A percentile compares a stretch with the other conserved stretches of the same genome.
These are phyloP conservation scores for Ustilago loliicola DNA, from an alignment of 1,284 basidiomycete genomes.

Conservation along the genomic window DNA sequence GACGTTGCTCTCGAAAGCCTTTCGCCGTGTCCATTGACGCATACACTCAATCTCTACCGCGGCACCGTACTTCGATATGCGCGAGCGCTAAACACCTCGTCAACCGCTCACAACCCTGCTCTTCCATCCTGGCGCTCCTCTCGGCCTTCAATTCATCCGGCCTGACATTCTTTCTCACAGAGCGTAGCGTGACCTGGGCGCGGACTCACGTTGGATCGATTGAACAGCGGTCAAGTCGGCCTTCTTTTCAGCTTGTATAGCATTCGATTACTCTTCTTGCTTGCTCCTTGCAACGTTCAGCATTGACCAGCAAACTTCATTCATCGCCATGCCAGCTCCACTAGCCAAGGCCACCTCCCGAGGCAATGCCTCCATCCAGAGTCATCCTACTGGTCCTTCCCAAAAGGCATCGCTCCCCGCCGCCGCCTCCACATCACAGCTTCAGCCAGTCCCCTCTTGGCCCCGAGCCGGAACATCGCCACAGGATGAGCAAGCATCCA, in stretches of 20 bases:
- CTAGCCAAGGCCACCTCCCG: constrained; percentile 42
- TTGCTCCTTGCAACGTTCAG: neutral
- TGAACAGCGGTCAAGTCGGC: neutral
- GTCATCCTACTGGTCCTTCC: constrained; percentile 27
- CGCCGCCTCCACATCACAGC: constrained; percentile 44
- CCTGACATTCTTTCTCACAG: constrained; percentile 3
- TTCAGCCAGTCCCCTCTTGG: constrained; percentile 49
- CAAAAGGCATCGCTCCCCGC: constrained; percentile 28
- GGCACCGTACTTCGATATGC: constrained; percentile 20
- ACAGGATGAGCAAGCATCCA: constrained; percentile 57
- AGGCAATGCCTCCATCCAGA: constrained; percentile 46
- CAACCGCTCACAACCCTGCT: constrained; percentile 12
- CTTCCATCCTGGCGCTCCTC: constrained; percentile 14
- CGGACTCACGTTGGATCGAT: neutral
- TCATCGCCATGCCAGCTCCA: constrained; percentile 37
- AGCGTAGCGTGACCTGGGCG: neutral
- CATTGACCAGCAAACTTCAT: neutral
- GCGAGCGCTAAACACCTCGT: constrained; percentile 20
- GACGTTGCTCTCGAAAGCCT: neutral
- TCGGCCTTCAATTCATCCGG: constrained; percentile 1
- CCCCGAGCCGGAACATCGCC: constrained; percentile 31
- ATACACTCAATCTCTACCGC: neutral
- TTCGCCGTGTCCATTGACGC: neutral
- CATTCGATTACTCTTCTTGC: neutral
- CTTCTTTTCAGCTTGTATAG: neutral